phyloP scores from a whole-genome alignment of 306 rosid genomes.

The Echinosophora koreensis region DNA sequence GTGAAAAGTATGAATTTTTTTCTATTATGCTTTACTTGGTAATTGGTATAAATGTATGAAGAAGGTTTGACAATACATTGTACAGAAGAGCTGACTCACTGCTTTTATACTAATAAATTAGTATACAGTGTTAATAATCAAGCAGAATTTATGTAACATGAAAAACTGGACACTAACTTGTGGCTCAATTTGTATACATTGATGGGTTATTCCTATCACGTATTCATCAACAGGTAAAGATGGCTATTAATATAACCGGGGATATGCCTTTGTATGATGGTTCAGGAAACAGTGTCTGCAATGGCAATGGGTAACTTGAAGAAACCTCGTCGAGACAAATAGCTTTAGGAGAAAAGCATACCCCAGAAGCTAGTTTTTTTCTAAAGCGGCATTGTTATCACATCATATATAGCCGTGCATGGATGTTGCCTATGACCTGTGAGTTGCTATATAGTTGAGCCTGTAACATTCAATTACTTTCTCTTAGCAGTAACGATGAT shows the following conservation, averaged over 20 bases:
- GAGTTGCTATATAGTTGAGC: neutral
- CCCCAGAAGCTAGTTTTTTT: constrained; percentile 29
- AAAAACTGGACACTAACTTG: constrained; percentile 26
- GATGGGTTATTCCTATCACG: constrained; percentile 32
- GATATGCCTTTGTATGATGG: constrained; percentile 15
- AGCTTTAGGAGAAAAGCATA: constrained; percentile 27
- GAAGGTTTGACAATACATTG: constrained; percentile 29
- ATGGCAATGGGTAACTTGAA: constrained; percentile 7
- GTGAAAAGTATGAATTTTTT: constrained; percentile 25
- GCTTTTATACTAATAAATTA: constrained; percentile 37
- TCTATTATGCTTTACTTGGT: constrained; percentile 30
- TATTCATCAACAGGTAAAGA: constrained; percentile 29
- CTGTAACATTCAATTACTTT: constrained; percentile 28
- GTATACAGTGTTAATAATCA: constrained; percentile 33
- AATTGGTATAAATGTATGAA: constrained; percentile 11
- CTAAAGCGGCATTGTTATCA: constrained; percentile 37
- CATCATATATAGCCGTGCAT: constrained; percentile 39
- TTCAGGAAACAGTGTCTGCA: constrained; percentile 35
- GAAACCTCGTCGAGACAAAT: constrained; percentile 27
- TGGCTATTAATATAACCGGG: neutral
- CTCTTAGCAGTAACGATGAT: constrained; percentile 41
- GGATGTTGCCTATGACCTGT: constrained; percentile 9
- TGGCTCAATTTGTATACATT: constrained; percentile 34
- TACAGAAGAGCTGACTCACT: constrained; percentile 25
- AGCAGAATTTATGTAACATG: constrained; percentile 35